phyloP scores from a whole-genome alignment of 768 basidiomycete genomes.

The Lentinula boryana region DNA sequence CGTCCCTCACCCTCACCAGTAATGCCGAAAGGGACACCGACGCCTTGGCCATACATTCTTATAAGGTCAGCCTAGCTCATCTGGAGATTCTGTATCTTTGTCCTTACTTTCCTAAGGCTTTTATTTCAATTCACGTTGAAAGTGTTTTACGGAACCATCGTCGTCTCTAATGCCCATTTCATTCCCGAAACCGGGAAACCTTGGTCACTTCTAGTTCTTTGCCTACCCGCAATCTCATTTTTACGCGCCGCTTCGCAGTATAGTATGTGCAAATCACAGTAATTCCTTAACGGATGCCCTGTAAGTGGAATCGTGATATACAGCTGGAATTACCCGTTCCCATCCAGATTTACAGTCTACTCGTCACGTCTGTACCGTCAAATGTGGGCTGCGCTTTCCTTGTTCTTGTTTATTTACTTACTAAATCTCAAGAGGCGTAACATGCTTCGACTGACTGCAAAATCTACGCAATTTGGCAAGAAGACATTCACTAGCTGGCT shows the following conservation, averaged over 20 bases:
- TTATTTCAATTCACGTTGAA: constrained; percentile 81
- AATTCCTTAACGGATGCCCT: constrained; percentile 85
- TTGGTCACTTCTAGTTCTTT: constrained; percentile 32
- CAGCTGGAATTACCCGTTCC: neutral
- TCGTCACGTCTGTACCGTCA: constrained; percentile 69
- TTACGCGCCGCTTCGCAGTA: constrained; percentile 34
- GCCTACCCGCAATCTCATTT: constrained; percentile 1
- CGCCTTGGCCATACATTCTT: constrained; percentile 61
- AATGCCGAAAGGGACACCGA: constrained; percentile 34
- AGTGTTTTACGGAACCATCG: constrained; percentile 87
- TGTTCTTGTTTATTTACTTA: neutral
- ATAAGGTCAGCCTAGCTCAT: constrained; percentile 43
- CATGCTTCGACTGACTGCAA: constrained; percentile 81
- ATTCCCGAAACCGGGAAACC: constrained; percentile 71
- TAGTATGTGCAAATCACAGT: constrained; percentile 82
- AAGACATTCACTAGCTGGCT: constrained; percentile 87
- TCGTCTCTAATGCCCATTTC: constrained; percentile 69
- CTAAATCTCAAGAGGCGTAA: constrained; percentile 51
- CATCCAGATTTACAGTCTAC: constrained; percentile 38
- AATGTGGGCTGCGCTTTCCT: constrained; percentile 34
- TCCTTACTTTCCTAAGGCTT: constrained; percentile 29
- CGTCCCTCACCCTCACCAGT: neutral
- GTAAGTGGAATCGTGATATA: constrained; percentile 33
- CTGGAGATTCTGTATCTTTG: neutral
- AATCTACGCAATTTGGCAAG: constrained; percentile 80